Evolutionary conservation across 148 eudicot genomes (phyloP), one percentile per base, ranked within the genome.

Genomic region (Tetragonia tetragonoides): DNA sequence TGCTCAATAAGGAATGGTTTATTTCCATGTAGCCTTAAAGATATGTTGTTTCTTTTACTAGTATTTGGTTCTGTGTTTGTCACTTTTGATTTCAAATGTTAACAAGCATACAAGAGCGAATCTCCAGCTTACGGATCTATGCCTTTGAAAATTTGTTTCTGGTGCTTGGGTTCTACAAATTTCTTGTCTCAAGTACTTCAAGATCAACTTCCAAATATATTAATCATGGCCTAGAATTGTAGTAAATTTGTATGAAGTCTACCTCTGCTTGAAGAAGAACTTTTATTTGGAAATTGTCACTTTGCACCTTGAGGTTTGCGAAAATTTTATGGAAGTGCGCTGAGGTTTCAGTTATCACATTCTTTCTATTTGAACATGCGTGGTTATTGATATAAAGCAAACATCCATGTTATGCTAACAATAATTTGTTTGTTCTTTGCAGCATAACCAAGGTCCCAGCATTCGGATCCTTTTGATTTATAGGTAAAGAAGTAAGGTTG

Each of bases 381-480:
- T 4, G 0, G 9, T 44, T 75, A 15, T 75, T 18, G 20, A 63
- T 40, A 16, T 42, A 40, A 21, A 39, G 47, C 40, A 37, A 47
- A 39, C 23, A 17, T 66, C 34, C 24, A 53, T 40, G 71, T 49
- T 72, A 20, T 68, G 53, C 86, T 84, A 74, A 86, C 47, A 0
- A 20, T 28, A 66, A 42, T 68, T 84, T 16, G 78, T 54, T 63
- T 77, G 7, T 75, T 66, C 49, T 82, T 70, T 89, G 89, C 77
- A 93, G 97, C 92, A 93, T 76, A 91, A 85, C 81, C 51, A 91
- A 75, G 97, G 92, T 75, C 78, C 90, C 73, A 87, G 82, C 78
- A 77, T 87, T 75, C 87, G 97, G 59, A 85, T 93, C 83, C 93
- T 93, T 81, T 78, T 93, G 81, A 86, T 93, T 77, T 90, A 93